phyloP scores from a whole-genome alignment of 2,329 filamentous ascomycete species.

The Chrysoporthe deuterocubensis region DNA sequence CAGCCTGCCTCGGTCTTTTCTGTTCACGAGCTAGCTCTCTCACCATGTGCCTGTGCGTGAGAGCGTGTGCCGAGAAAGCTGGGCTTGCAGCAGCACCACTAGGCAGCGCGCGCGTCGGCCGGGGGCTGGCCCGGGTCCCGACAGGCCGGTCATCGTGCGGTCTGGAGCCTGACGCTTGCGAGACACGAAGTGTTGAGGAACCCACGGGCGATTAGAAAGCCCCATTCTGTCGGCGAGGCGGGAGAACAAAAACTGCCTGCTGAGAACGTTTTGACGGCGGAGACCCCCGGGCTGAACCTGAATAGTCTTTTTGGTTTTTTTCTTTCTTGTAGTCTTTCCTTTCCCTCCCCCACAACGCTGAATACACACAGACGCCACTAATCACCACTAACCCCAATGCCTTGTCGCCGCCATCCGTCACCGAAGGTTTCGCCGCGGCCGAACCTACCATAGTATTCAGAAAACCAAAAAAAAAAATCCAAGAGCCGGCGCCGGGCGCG shows the following conservation, averaged over 20 bases:
- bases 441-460: neutral
- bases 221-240: neutral
- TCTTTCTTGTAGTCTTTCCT: neutral
- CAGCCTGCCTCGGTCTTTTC: too few relatives aligned
- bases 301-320: neutral
- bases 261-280: neutral
- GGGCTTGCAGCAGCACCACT: too few relatives aligned
- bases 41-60: neutral
- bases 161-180: constrained; percentile 7
- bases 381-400: neutral
- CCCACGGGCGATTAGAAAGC: neutral
- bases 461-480: neutral
- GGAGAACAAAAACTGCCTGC: neutral
- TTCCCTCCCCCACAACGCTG: neutral
- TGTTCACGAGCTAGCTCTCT: too few relatives aligned
- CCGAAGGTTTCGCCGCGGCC: neutral
- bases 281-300: neutral
- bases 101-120: neutral
- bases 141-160: constrained; percentile 1
- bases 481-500: neutral
- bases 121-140: neutral
- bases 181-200: neutral
- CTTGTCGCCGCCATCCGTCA: neutral
- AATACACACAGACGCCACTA: neutral
- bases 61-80: neutral